These are phyloP conservation scores for Cutaneotrichosporon dermatis DNA, from an alignment of 1,284 basidiomycete species.

Conservation along the genomic window DNA sequence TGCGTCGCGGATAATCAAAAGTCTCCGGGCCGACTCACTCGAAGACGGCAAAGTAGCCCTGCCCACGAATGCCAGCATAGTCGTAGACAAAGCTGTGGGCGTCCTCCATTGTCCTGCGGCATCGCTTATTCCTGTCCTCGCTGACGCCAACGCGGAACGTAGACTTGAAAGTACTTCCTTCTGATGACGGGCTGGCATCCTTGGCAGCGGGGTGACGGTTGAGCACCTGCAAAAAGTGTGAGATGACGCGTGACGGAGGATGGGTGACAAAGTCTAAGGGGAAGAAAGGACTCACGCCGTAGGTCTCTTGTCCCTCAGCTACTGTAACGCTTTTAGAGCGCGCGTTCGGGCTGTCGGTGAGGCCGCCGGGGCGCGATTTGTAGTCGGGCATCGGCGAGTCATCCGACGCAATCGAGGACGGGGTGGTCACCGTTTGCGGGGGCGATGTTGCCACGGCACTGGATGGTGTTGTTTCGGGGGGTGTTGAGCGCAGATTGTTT, in stretches of 20 bases:
- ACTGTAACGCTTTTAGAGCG: conserved; percentile 69
- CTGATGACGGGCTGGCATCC: background rate
- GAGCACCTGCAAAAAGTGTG: conserved; percentile 33
- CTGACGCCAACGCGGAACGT: conserved; percentile 78
- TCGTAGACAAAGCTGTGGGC: conserved; percentile 93
- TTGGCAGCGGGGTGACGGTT: conserved; percentile 44
- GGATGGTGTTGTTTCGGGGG: background rate
- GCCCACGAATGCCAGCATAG: conserved; percentile 82
- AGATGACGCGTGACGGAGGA: background rate
- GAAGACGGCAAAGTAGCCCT: conserved; percentile 97
- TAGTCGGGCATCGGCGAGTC: conserved; percentile 16
- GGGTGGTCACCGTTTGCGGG: conserved; percentile 8
- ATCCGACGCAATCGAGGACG: conserved; percentile 11
- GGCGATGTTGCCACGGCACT: background rate
- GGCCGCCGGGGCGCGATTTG: conserved; percentile 27
- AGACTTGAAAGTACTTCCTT: conserved; percentile 33
- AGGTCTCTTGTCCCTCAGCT: conserved; percentile 64
- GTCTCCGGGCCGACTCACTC: conserved; percentile 53
- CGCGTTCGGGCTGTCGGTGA: conserved; percentile 56
- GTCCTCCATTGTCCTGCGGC: conserved; percentile 94
- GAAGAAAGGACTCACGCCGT: conserved; percentile 58
- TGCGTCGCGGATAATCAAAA: no score
- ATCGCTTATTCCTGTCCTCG: conserved; percentile 77
- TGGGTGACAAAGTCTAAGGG: no score
- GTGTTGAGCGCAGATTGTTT: background rate